A percentile compares a stretch with the other conserved stretches of the same genome.
These are phyloP conservation scores for Ochetophila trinervis DNA, from an alignment of 306 rosid species.

Conservation along the genomic window DNA sequence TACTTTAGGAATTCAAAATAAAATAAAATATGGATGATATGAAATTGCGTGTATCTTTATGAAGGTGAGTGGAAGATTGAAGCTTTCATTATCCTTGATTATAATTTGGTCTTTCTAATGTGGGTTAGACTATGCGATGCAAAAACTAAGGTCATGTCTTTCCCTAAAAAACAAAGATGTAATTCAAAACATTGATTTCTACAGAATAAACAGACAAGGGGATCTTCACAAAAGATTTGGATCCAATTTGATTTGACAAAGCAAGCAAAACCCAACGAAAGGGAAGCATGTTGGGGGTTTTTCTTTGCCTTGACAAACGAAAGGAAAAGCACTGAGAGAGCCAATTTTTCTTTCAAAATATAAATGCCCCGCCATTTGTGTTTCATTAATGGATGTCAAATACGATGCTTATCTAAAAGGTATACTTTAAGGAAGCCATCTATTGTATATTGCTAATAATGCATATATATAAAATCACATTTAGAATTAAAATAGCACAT, in stretches of 20 bases:
- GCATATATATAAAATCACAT: not conserved
- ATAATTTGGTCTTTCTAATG: too few relatives aligned
- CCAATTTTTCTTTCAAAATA: slow-evolving; percentile 14
- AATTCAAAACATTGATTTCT: slow-evolving; percentile 21
- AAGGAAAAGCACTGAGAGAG: slow-evolving; percentile 23
- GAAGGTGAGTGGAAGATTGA: too few relatives aligned
- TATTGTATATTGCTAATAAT: slow-evolving; percentile 16
- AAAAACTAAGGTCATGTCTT: slow-evolving; percentile 17
- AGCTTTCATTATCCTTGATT: too few relatives aligned
- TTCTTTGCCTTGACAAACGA: not conserved
- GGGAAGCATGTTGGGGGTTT: not conserved
- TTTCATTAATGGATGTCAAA: slow-evolving; percentile 27
- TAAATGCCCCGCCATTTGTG: slow-evolving; percentile 22
- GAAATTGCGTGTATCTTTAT: too few relatives aligned
- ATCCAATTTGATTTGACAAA: slow-evolving; percentile 29
- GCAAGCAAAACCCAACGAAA: slow-evolving; percentile 26
- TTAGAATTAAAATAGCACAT: not conserved
- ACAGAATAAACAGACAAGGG: slow-evolving; percentile 26
- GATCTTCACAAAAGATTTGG: slow-evolving; percentile 25
- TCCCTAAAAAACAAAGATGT: not conserved
- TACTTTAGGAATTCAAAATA: too few relatives aligned
- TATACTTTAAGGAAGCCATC: slow-evolving; percentile 7
- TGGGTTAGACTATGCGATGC: too few relatives aligned
- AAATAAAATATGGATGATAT: too few relatives aligned
- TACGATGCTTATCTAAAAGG: slow-evolving; percentile 3